Evolutionary conservation across 345 rosid species (phyloP), one percentile per base, ranked within the genome.

Genomic region (Syzygium oleosum): DNA sequence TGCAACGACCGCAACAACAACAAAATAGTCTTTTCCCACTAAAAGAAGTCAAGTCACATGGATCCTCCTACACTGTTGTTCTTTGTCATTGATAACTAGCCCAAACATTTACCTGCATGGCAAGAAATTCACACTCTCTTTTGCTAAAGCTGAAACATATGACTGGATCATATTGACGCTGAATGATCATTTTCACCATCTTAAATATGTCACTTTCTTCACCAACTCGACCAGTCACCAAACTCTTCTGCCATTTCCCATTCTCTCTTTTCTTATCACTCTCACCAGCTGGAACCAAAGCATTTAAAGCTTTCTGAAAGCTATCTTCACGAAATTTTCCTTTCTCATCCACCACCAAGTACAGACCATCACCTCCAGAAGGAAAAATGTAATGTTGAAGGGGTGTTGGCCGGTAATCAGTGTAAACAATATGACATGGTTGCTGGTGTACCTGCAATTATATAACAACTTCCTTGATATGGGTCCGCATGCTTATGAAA

Each of bases 331-430:
- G 96, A 90, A 98, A 98, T 89, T 94, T 96, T 84, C 93, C 97
- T 90, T 94, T 98, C 86, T 96, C 99, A 91, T 96, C 99, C 86
- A 98, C 99, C 85, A 95, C 99, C 91, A 98, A 90, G 91, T 94
- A 98, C 53, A 96, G 93, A 85, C 99, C 99, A 88, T 91, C 96
- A 78, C 98, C 97, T 86, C 99, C 99, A 22, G 99, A 92, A 89
- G 99, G 99, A 88, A 96, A 98, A 86, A 98, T 89, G 89, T 98
- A 98, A 90, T 98, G 99, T 91, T 96, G 98, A 90, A 98, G 98
- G 27, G 99, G 99, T 79, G 99, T 98, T 85, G 99, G 99, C 65
- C 99, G 95, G 93, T 98, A 98, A 91, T 98, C 99, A 12, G 99
- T 98, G 92, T 98, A 98, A 78, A 98, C 99, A 89, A 98, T 98